Evolutionary conservation across 2,329 filamentous ascomycete genomes (phyloP).

Genomic region (Penicillium sp.): DNA sequence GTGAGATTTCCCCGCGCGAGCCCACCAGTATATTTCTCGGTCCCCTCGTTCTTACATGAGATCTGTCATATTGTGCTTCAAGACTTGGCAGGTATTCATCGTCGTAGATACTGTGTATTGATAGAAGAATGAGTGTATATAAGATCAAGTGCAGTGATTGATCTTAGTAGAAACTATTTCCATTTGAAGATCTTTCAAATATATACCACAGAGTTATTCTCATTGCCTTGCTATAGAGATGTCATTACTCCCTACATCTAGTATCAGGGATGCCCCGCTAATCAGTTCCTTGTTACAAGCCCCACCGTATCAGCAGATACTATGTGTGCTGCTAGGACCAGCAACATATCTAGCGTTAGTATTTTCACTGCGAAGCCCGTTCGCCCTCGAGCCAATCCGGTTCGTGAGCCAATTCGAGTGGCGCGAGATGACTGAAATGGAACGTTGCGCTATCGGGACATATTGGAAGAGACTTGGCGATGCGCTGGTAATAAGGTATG

Average conservation of each 20-base stretch:
- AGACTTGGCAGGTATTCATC: neutral
- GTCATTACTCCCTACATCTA: neutral
- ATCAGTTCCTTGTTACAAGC: neutral
- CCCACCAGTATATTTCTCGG: neutral
- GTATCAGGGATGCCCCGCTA: neutral
- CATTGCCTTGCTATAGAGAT: neutral
- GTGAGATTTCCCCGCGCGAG: neutral
- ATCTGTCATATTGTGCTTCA: neutral
- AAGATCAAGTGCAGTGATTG: neutral
- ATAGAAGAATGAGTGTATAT: neutral
- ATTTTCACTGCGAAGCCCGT: conserved; percentile 48
- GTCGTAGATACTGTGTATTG: neutral
- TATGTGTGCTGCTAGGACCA: conserved; percentile 11
- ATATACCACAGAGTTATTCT: neutral
- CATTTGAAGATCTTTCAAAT: neutral
- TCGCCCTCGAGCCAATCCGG: conserved; percentile 62
- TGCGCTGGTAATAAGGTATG: too few species aligned
- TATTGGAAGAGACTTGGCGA: too few species aligned
- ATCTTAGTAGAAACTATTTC: neutral
- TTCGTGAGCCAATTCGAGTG: conserved; percentile 60
- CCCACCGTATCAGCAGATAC: conserved; percentile 1
- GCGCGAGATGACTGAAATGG: too few species aligned
- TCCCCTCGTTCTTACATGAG: neutral
- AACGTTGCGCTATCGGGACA: too few species aligned
- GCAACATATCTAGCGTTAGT: conserved; percentile 24